Evolutionary conservation across 129 eudicot genomes (phyloP).

Genomic region (Centrapalus pauciflorus): DNA sequence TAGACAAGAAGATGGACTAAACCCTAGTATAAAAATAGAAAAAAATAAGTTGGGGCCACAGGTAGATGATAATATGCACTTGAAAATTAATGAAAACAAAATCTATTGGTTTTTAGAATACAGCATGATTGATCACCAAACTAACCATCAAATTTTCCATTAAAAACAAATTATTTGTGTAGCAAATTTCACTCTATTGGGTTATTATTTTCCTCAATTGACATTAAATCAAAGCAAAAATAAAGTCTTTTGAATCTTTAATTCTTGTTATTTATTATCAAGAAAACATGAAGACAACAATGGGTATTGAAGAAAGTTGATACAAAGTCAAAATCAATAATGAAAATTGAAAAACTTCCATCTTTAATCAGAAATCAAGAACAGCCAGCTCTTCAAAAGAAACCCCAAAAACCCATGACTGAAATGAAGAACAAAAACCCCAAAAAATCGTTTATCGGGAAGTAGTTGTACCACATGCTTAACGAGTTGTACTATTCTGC

Average conservation of each 20-base stretch:
- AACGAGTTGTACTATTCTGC: conserved; percentile 24
- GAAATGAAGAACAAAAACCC: not conserved
- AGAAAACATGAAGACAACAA: not conserved
- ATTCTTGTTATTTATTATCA: not conserved
- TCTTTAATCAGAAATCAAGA: not conserved
- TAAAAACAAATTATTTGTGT: conserved; percentile 20
- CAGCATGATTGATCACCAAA: conserved; percentile 31
- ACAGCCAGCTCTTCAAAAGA: not conserved
- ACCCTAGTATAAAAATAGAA: conserved; percentile 18
- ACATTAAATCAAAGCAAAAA: conserved; percentile 10
- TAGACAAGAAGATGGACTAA: conserved; percentile 34
- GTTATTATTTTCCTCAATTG: conserved; percentile 6
- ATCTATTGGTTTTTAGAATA: conserved; percentile 20
- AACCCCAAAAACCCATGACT: not conserved
- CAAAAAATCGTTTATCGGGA: not conserved
- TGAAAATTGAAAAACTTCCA: not conserved
- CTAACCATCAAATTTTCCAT: conserved; percentile 24
- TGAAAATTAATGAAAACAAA: conserved; percentile 32
- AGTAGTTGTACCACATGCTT: conserved; percentile 23
- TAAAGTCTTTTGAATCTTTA: not conserved
- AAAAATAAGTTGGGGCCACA: conserved; percentile 26
- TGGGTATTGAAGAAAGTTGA: not conserved
- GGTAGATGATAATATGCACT: conserved; percentile 29
- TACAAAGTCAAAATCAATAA: not conserved
- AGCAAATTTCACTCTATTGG: conserved; percentile 1